These are phyloP conservation scores for Spergularia bocconei DNA, from an alignment of 148 eudicot species.

Conservation along the genomic window DNA sequence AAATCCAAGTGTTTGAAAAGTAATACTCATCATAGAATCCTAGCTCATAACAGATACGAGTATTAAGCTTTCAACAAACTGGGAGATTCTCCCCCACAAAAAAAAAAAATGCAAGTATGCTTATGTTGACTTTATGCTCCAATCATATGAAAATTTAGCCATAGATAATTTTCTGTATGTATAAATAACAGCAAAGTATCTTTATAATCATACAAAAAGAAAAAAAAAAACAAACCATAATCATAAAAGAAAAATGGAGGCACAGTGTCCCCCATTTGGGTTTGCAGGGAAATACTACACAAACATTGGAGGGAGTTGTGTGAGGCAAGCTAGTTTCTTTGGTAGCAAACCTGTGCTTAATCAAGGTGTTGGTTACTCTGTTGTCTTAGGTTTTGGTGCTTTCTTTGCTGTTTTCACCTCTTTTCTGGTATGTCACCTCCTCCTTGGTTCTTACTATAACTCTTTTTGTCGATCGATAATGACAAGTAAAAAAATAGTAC, in stretches of 20 bases:
- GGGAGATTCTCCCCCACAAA: background rate
- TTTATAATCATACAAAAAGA: too few relatives aligned
- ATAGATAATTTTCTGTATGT: too few relatives aligned
- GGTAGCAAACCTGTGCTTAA: constrained; percentile 65
- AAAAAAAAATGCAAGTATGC: background rate
- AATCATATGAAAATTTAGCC: constrained; percentile 13
- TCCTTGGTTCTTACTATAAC: too few relatives aligned
- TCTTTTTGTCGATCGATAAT: background rate
- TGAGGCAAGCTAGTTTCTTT: constrained; percentile 69
- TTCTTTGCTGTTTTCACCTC: constrained; percentile 86
- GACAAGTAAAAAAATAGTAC: too few relatives aligned
- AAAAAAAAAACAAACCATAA: too few relatives aligned
- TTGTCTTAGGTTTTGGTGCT: constrained; percentile 86
- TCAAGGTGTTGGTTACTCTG: constrained; percentile 83
- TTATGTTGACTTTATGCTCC: constrained; percentile 12
- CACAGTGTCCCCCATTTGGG: constrained; percentile 28
- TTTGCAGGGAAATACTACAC: constrained; percentile 26
- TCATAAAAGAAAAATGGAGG: constrained; percentile 9
- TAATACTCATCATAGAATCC: background rate
- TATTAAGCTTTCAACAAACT: background rate
- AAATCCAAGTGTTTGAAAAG: background rate
- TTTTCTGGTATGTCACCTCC: constrained; percentile 35
- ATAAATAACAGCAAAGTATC: too few relatives aligned
- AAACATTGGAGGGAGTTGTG: constrained; percentile 41
- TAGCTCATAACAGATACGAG: background rate